Percentiles rank a stretch among this genome's conserved stretches.
These are phyloP conservation scores for Camelina sativa DNA, from an alignment of 345 rosid species.

Conservation along the genomic window DNA sequence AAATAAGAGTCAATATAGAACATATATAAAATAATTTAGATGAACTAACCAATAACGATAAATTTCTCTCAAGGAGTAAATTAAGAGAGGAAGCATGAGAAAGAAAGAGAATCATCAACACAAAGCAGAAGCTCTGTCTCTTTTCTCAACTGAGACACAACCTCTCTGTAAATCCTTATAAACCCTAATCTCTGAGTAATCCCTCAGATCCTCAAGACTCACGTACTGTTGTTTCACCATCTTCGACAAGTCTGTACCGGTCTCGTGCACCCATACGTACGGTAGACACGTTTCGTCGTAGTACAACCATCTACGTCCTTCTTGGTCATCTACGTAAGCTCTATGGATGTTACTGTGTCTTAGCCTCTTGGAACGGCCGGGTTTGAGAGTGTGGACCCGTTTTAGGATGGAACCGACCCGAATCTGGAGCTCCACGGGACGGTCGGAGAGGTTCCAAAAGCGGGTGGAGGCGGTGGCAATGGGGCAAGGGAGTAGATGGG, in stretches of 20 bases:
- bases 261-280: constrained; percentile 83
- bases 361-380: constrained; percentile 77
- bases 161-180: constrained; percentile 73
- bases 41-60: constrained; percentile 13
- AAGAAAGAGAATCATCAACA: constrained; percentile 54
- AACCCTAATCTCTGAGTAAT: constrained; percentile 80
- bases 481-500: constrained; percentile 47
- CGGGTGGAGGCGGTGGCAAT: constrained; percentile 47
- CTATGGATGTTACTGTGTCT: constrained; percentile 76
- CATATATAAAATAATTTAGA: constrained; percentile 16
- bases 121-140: constrained; percentile 63
- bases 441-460: constrained; percentile 77
- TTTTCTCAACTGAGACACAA: constrained; percentile 76
- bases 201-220: constrained; percentile 81
- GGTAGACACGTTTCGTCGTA: constrained; percentile 79
- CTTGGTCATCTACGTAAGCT: constrained; percentile 51
- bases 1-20: constrained; percentile 21
- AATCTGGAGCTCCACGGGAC: constrained; percentile 74
- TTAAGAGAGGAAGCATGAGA: not conserved
- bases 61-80: not conserved
- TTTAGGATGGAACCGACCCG: constrained; percentile 84
- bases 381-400: constrained; percentile 78
- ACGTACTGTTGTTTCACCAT: constrained; percentile 92
- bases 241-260: constrained; percentile 69
- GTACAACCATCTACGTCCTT: constrained; percentile 67